A percentile compares a stretch with the other conserved stretches of the same genome.
Evolutionary conservation across 2,329 filamentous ascomycete species (phyloP).

Genomic region (Aureobasidium vineae): DNA sequence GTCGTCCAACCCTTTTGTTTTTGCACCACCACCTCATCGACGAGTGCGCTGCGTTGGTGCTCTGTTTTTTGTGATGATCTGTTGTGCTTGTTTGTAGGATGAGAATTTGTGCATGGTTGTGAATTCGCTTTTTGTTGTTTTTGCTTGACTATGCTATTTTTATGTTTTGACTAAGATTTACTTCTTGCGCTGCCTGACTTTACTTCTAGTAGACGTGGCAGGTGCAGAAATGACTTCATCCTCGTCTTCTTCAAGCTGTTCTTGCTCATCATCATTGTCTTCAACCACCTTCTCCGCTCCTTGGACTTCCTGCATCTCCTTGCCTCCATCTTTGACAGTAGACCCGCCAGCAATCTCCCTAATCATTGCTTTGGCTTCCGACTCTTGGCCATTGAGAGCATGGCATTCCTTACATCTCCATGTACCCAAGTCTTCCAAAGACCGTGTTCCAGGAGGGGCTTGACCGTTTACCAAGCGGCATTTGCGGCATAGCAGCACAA

Average conservation of each 20-base stretch:
- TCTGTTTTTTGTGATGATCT: no score
- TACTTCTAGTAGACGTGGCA: constrained; percentile 44
- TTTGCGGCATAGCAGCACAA: constrained; percentile 76
- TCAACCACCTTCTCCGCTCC: constrained; percentile 22
- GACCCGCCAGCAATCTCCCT: constrained; percentile 25
- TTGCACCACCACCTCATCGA: not conserved
- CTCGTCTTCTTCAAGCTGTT: constrained; percentile 28
- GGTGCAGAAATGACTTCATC: constrained; percentile 35
- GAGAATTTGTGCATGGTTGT: no score
- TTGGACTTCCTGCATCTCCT: constrained; percentile 28
- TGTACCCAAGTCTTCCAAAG: constrained; percentile 72
- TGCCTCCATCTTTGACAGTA: constrained; percentile 22
- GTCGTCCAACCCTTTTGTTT: constrained; percentile 2
- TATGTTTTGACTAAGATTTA: not conserved
- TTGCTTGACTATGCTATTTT: not conserved
- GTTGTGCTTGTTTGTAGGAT: no score
- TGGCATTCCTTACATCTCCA: constrained; percentile 92
- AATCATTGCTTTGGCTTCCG: constrained; percentile 73
- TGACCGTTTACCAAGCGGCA: constrained; percentile 94
- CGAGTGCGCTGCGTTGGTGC: no score
- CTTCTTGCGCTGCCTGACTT: constrained; percentile 42
- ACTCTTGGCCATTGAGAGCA: constrained; percentile 75
- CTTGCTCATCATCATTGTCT: constrained; percentile 29
- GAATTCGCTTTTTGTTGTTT: not conserved
- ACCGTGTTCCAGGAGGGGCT: constrained; percentile 80